Evolutionary conservation across 345 rosid genomes (phyloP).

Genomic region (Pistacia vera): DNA sequence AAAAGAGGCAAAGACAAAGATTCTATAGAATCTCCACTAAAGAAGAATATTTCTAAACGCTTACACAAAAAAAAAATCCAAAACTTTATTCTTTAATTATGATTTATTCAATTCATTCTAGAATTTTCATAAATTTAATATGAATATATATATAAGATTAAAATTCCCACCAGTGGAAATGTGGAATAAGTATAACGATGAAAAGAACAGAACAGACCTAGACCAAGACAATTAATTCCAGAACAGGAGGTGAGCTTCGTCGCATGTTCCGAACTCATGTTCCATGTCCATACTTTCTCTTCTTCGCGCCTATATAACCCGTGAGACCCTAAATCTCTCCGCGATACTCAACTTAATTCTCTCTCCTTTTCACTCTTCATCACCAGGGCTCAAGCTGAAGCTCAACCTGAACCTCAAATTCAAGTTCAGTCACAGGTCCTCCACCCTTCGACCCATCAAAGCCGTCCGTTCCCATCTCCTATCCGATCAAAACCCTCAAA

Average conservation of each 20-base stretch:
- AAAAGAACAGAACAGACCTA: neutral
- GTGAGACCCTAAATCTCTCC: slow-evolving; percentile 33
- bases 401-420: slow-evolving; percentile 22
- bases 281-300: neutral
- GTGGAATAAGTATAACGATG: neutral
- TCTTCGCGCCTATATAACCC: slow-evolving; percentile 31
- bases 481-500: slow-evolving; percentile 67
- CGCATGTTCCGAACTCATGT: neutral
- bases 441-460: slow-evolving; percentile 50
- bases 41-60: too few relatives aligned
- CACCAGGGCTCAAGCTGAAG: slow-evolving; percentile 33
- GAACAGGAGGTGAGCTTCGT: neutral
- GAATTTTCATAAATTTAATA: too few relatives aligned
- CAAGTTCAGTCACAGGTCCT: slow-evolving; percentile 11
- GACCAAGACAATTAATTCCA: neutral
- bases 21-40: too few relatives aligned
- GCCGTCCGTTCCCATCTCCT: slow-evolving; percentile 69
- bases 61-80: too few relatives aligned
- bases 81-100: too few relatives aligned
- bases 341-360: slow-evolving; percentile 28
- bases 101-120: too few relatives aligned
- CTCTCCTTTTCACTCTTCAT: slow-evolving; percentile 26
- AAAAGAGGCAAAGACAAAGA: too few relatives aligned
- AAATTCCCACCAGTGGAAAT: neutral
- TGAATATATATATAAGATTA: too few relatives aligned